A percentile compares a stretch with the other conserved stretches of the same genome.
These are phyloP conservation scores for Trichophyton schoenleinii DNA, from an alignment of 2,329 filamentous ascomycete species.

Conservation along the genomic window DNA sequence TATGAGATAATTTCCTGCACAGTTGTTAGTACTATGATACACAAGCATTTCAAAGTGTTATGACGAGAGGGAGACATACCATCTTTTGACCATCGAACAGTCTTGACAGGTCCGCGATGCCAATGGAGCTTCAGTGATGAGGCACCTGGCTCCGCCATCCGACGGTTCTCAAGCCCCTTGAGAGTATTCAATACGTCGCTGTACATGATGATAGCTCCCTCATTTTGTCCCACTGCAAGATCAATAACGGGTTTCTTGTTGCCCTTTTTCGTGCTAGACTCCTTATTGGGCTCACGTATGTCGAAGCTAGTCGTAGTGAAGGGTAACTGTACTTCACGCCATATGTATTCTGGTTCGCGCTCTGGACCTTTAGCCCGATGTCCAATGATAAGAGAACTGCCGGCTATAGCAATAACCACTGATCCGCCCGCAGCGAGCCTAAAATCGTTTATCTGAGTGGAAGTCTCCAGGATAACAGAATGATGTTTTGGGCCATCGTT, in stretches of 20 bases:
- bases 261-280: background rate
- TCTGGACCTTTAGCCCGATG: constrained; percentile 25
- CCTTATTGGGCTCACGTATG: constrained; percentile 31
- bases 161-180: constrained; percentile 32
- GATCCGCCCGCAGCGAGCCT: constrained; percentile 22
- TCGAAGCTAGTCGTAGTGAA: constrained; percentile 58
- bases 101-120: constrained; percentile 73
- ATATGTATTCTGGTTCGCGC: constrained; percentile 35
- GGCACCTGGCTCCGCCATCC: constrained; percentile 31
- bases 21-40: background rate
- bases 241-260: constrained; percentile 42
- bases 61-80: constrained; percentile 39
- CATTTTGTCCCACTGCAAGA: constrained; percentile 61
- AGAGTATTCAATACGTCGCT: constrained; percentile 56
- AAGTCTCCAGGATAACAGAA: constrained; percentile 21
- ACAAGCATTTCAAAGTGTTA: constrained; percentile 21
- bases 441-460: constrained; percentile 20
- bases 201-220: constrained; percentile 71
- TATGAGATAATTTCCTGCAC: constrained; percentile 73
- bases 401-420: constrained; percentile 28
- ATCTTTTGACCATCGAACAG: constrained; percentile 84
- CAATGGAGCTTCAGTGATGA: constrained; percentile 65
- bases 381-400: constrained; percentile 48
- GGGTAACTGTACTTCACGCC: constrained; percentile 43
- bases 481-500: constrained; percentile 16